Base-by-base conservation (phyloP, 1,284 basidiomycete genomes). In the Cryptococcus sp. region DNA sequence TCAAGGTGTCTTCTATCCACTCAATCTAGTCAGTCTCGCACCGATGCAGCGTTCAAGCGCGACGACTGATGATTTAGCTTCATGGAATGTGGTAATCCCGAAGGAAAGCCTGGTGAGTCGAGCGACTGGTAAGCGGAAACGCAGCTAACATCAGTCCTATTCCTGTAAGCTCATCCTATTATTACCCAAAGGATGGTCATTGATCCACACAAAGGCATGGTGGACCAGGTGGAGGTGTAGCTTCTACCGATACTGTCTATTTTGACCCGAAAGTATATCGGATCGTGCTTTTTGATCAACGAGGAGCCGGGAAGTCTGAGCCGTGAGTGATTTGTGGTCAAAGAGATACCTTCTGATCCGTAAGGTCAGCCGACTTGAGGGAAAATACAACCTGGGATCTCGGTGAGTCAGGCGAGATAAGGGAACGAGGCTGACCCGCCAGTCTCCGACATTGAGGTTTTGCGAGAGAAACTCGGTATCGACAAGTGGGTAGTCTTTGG, bases 341-440 rank as follows among this genome's bases (percentile, higher is more conserved):
- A 4, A 28, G 5, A 5, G 28, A 28, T 28, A 28, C 28, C 49
- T 14, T 52, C n/a, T n/a, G n/a, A n/a, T n/a, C n/a, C n/a, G n/a
- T n/a, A n/a, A 88, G 86, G 69, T 80, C 76, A 43, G 89, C 90
- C 10, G 86, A 78, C 34, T 74, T 88, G 1, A 84, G 87, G 60
- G 85, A 91, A 56, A 97, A 97, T 74, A 96, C 90, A 2, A 97
- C 92, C 1, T 94, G 90, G 91, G 86, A 93, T 69, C 82, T 97
- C 25, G 60, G 62, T 58, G 23, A 22, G 61, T 49, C 22, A 18
- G 28, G 4, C 28, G 28, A 28, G 28, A 28, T 11, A 28, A 28
- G 5, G 28, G 28, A 19, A 5, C 19, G 4, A 2, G 9, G 24
- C 47, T 58, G 41, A 49, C 34, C 18, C 19, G 2, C 21, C 19